Evolutionary conservation across 148 eudicot genomes (phyloP), one percentile per base, ranked within the genome.

Genomic region (Pouteria glomerata): DNA sequence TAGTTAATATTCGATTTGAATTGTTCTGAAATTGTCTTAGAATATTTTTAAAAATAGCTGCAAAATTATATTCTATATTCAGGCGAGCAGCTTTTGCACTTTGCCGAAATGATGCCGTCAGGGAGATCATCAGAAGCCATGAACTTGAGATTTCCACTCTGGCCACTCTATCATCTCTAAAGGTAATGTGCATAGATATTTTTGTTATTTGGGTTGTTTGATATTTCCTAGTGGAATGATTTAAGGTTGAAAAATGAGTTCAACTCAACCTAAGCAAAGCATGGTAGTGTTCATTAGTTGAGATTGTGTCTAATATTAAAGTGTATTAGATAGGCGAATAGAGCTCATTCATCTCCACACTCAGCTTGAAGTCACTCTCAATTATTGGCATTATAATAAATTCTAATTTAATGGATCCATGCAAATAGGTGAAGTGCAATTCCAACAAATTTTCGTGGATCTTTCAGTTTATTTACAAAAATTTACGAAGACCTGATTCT

Each of bases 41-140:
- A 8, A 56, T 29, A 59, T 57, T 26, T n/a, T 18, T 42, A 12
- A 42, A 59, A 30, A 60, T 33, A 5, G 57, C 48, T 7, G 31
- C n/a, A 48, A 71, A 58, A 35, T 26, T 29, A 27, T 62, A 18
- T 47, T 42, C 69, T 41, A 65, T 81, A 26, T 76, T 52, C 89
- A 95, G 98, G 87, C 83, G 85, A 72, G 82, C 76, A 73, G 97
- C 91, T 69, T 89, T 83, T 80, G 96, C 84, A n/a, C 86, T 83
- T 57, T 88, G 96, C 78, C 86, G 86, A 68, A 81, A 65, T 52
- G 84, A 85, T 58, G 83, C 71, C 71, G 83, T 83, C 45, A 83
- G 81, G 23, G 75, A 86, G 51, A 61, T 74, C 41, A 27, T 47
- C 48, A 65, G 27, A 55, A 61, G 79, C 74, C 93, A 68, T 64